Evolutionary conservation across 805 yeast species (phyloP), one percentile per base, ranked within the genome.

Genomic region (Candida oleophila): DNA sequence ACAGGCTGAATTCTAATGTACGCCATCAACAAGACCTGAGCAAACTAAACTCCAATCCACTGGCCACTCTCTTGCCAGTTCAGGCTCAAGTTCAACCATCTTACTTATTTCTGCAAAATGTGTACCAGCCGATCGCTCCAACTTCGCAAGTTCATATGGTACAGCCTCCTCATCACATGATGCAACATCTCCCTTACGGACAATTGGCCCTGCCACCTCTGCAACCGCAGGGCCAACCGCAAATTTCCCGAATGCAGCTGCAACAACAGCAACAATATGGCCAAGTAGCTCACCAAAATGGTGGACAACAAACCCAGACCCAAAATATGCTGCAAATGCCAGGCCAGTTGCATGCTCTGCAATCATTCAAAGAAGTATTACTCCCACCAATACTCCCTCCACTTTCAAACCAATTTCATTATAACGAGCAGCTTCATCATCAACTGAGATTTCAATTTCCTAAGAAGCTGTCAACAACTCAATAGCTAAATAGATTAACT

Each of bases 161-260:
- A 4, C 39, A 15, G 39, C 39, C 19, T 16, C 39, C 19, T 16
- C 39, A 18, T 4, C 39, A 36, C 14, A 19, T 12, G 19, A 9
- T 20, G 4, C 39, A 36, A 36, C 39, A 36, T 7, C 4, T 18
- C 8, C 39, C 21, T 16, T 20, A 14, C 14, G 7, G 8, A 36
- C 50, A 37, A 16, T 50, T 16, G 20, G n/a, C n/a, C n/a, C 47
- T 8, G 14, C 42, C 45, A 7, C 44, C 21, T 9, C 43, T 21
- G 14, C 52, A 34, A 22, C 51, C 25, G 11, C 21, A 20, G 3
- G 41, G 15, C 20, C 50, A 44, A 19, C 43, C 38, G 4, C 45
- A 28, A 11, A n/a, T 33, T 7, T 43, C 42, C n/a, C 53, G 44
- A 16, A 44, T 11, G n/a, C 48, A n/a, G 12, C 55, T 38, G 32